Evolutionary conservation across 2,329 filamentous ascomycete genomes (phyloP), one percentile per base, ranked within the genome.

Genomic region (Diaporthe vexans): DNA sequence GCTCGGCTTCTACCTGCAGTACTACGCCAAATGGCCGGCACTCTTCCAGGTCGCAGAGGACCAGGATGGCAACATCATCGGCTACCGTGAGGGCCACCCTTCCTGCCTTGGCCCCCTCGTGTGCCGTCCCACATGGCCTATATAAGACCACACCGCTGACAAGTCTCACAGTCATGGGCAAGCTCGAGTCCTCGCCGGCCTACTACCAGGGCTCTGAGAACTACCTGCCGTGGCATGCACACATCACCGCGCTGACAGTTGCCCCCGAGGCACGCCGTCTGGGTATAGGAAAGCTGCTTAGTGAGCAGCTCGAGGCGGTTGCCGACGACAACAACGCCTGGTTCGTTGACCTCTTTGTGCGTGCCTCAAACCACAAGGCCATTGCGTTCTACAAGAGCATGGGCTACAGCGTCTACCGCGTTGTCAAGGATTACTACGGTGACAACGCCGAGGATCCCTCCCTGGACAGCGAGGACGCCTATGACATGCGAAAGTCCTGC

Each of bases 211-310:
- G 91, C 80, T 97, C 94, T 67, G 89, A 93, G 80, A 95, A 98
- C 85, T 97, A 97, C 85, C 93, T 98, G n/a, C 96, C 96, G n/a
- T 98, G 95, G 94, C 97, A 99, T 85, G 96, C 95, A 26, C 97
- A 99, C 84, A 97, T 99, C 81, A 99, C 97, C 6, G 97, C 96
- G 48, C 88, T 99, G 69, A 98, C 97, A 0, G 94, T 99, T 26
- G 93, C 96, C 0, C 97, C 97, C 0, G 91, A 93, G 73, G 95
- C 95, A 67, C 92, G 97, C 37, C 91, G 97, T 57, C 89, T 97
- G 21, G 96, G 97, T 21, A 94, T 98, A 79, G 97, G 96, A 68
- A 94, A 93, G 75, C 92, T 93, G 59, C 88, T 99, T 51, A 95
- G 94, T 0, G 90, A 94, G 79, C 92, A 94, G 73, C 88, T 99